Base-by-base conservation (phyloP, 1,284 basidiomycete genomes). In the Apiotrichum sp. region DNA sequence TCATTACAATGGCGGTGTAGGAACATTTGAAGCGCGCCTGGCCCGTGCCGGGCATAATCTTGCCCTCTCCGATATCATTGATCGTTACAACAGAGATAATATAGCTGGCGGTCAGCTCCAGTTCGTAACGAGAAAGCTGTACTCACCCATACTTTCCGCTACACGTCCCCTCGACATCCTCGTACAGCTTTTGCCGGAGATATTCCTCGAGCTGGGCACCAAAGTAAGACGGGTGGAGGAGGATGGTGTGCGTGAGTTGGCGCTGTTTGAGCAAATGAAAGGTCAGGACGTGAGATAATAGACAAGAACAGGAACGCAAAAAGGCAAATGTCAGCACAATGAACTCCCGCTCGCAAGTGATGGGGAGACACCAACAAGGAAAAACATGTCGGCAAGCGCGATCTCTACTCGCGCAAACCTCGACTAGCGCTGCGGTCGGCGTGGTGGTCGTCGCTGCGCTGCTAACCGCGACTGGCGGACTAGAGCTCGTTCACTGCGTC, bases 141-240 rank as follows among this genome's bases (percentile, higher is more conserved):
- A 73, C 74, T 68, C 35, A 78, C 59, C 93, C 93, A 65, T 93
- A 90, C 68, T 89, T 86, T 52, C 95, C 95, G 41, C 89, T 91
- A 72, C 95, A 98, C 50, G 93, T 97, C 39, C 95, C 95, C 76
- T 98, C 95, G 57, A 98, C 93, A 73, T 98, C 93, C 22, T 90
- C 85, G 72, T 93, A 92, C 31, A 98, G 83, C 76, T 97, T 96
- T 55, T 87, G 86, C 72, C 91, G 86, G 57, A 98, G 84, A 77
- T 91, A 96, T 63, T 89, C 87, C 58, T 90, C 83, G 84, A 98
- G 93, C 60, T 89, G 87, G 6, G 95, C 91, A 13, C 95, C 95
- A 73, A 98, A 98, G 78, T 95, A 98, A 29, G 93, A 97, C 13
- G 95, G 95, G 74, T 98, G 95, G 32, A 98, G 83, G 52, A 93